Evolutionary conservation across 208 protist species (phyloP).

Genomic region (Wallacemonas collosoma): DNA sequence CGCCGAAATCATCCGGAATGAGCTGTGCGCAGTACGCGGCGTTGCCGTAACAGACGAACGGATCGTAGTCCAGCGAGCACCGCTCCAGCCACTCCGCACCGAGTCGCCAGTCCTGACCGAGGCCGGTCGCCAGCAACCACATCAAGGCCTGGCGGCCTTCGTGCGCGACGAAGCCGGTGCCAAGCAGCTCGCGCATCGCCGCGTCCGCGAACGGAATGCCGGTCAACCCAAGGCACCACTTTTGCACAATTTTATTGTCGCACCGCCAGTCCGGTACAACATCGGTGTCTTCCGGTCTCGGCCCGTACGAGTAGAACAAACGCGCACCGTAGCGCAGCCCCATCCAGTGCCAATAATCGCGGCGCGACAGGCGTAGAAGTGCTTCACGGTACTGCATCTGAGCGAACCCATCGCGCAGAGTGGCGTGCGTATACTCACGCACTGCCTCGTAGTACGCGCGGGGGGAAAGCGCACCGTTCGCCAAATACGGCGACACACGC

Average conservation of each 20-base stretch:
- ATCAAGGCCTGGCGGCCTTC: constrained; percentile 80
- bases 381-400: constrained; percentile 84
- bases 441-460: constrained; percentile 79
- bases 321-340: constrained; percentile 75
- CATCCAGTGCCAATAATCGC: constrained; percentile 92
- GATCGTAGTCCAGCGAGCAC: constrained; percentile 88
- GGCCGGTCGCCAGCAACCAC: constrained; percentile 84
- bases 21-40: constrained; percentile 78
- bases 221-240: constrained; percentile 84
- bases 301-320: constrained; percentile 87
- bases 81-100: constrained; percentile 91
- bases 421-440: constrained; percentile 48
- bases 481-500: constrained; percentile 80
- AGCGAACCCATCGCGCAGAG: constrained; percentile 69
- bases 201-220: constrained; percentile 90
- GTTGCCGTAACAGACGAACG: constrained; percentile 90
- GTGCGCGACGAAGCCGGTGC: constrained; percentile 78
- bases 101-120: constrained; percentile 89
- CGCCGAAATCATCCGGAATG: constrained; percentile 83
- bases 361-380: constrained; percentile 74
- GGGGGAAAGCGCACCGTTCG: constrained; percentile 74
- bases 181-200: constrained; percentile 80
- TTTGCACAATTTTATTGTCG: constrained; percentile 80
- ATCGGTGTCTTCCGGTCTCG: constrained; percentile 79
- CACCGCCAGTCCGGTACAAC: constrained; percentile 71